Evolutionary conservation across 129 eudicot genomes (phyloP).

Genomic region (Deinandra increscens): DNA sequence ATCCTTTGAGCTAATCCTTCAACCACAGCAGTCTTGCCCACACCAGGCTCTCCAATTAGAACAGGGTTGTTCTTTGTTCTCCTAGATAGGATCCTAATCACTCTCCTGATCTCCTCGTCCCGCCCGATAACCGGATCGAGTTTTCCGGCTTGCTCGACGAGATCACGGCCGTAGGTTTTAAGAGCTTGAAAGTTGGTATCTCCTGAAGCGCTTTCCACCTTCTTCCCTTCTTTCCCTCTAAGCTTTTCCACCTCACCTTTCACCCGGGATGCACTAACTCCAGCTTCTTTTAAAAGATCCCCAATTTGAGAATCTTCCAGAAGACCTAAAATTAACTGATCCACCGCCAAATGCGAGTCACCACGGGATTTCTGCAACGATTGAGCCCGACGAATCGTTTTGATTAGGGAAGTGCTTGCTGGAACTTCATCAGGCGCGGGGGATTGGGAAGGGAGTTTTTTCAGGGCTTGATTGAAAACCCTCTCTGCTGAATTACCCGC

Average conservation of each 20-base stretch:
- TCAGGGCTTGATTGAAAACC: slow-evolving; percentile 69
- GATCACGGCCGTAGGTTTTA: slow-evolving; percentile 89
- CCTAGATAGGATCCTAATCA: slow-evolving; percentile 71
- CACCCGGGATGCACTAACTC: slow-evolving; percentile 60
- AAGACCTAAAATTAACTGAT: slow-evolving; percentile 78
- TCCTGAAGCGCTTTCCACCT: slow-evolving; percentile 92
- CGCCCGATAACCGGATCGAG: slow-evolving; percentile 99
- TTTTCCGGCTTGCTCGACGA: slow-evolving; percentile 89
- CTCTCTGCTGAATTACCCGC: slow-evolving; percentile 70
- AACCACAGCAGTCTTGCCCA: slow-evolving; percentile 94
- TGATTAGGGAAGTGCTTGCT: slow-evolving; percentile 64
- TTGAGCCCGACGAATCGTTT: slow-evolving; percentile 73
- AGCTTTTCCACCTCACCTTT: slow-evolving; percentile 78
- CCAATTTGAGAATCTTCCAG: slow-evolving; percentile 76
- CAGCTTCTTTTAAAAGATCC: slow-evolving; percentile 78
- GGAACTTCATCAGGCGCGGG: slow-evolving; percentile 93
- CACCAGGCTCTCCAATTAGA: slow-evolving; percentile 95
- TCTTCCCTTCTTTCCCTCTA: slow-evolving; percentile 81
- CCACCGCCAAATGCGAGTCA: slow-evolving; percentile 86
- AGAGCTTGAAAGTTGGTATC: slow-evolving; percentile 82
- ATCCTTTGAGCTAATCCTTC: slow-evolving; percentile 98
- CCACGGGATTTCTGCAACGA: slow-evolving; percentile 67
- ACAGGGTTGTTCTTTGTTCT: slow-evolving; percentile 95
- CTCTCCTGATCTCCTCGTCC: slow-evolving; percentile 91
- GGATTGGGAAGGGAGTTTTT: slow-evolving; percentile 78